A percentile compares a stretch with the other conserved stretches of the same genome.
phyloP scores from a whole-genome alignment of 805 yeast genomes.

The Wickerhamomyces pijperi region DNA sequence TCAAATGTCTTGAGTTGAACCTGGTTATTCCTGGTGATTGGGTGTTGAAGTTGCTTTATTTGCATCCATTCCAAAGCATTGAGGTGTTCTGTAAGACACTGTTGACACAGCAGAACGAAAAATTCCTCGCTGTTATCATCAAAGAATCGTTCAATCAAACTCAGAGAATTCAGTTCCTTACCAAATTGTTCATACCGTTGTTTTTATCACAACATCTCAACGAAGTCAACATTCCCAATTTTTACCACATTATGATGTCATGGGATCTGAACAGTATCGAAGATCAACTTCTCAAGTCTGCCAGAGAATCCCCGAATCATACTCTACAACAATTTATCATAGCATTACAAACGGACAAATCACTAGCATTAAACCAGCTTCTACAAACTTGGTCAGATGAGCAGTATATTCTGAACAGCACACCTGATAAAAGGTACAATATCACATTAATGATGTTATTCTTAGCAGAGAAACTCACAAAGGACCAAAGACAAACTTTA shows the following conservation, averaged over 20 bases:
- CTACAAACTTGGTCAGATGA: conserved; percentile 27
- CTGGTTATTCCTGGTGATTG: conserved; percentile 3
- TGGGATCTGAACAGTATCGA: conserved; percentile 6
- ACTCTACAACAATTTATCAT: conserved; percentile 9
- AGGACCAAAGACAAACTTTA: conserved; percentile 17
- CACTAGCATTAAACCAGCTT: conserved; percentile 2
- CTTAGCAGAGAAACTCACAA: neutral
- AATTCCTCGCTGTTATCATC: conserved; percentile 1
- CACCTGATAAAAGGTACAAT: conserved; percentile 27
- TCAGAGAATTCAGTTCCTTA: neutral
- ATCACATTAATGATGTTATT: conserved; percentile 6
- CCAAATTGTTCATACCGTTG: conserved; percentile 11
- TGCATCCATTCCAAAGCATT: conserved; percentile 17
- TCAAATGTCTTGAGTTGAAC: neutral
- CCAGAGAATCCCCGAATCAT: conserved; percentile 3
- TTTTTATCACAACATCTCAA: conserved; percentile 3
- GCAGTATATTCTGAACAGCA: conserved; percentile 37
- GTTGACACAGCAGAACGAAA: conserved; percentile 9
- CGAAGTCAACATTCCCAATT: conserved; percentile 3
- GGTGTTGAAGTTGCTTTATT: conserved; percentile 11
- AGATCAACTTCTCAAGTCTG: conserved; percentile 1
- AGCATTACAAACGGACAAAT: conserved; percentile 2
- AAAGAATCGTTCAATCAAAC: too few species aligned
- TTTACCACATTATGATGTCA: conserved; percentile 5
- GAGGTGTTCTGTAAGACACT: conserved; percentile 7